Percentiles rank a stretch among this genome's conserved stretches.
phyloP scores from a whole-genome alignment of 1,284 basidiomycete genomes.

The Cerrena zonata region DNA sequence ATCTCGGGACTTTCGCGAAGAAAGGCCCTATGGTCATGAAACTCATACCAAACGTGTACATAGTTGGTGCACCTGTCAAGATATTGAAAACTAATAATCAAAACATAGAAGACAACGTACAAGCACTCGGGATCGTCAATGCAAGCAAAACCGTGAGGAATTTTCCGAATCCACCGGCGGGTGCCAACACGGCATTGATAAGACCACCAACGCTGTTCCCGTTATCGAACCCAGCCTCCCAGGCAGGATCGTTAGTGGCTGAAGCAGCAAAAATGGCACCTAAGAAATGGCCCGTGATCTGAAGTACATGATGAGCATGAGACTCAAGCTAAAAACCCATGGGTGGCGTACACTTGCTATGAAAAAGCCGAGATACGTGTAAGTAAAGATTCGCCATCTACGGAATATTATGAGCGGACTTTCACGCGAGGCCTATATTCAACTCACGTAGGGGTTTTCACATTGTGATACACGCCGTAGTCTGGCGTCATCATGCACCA shows the following conservation, averaged over 20 bases:
- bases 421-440: neutral
- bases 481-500: slow-evolving; percentile 52
- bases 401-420: neutral
- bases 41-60: slow-evolving; percentile 74
- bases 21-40: slow-evolving; percentile 62
- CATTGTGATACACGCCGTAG: slow-evolving; percentile 54
- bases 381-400: slow-evolving; percentile 52
- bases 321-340: neutral
- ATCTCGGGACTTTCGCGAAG: slow-evolving; percentile 60
- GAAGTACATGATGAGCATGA: slow-evolving; percentile 3
- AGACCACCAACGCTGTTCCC: slow-evolving; percentile 53
- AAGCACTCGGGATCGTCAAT: slow-evolving; percentile 47
- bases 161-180: slow-evolving; percentile 48
- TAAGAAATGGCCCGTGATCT: slow-evolving; percentile 57
- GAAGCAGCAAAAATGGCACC: slow-evolving; percentile 65
- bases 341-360: slow-evolving; percentile 41
- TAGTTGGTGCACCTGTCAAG: slow-evolving; percentile 48
- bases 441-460: slow-evolving; percentile 41
- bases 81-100: no score
- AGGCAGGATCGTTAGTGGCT: slow-evolving; percentile 48
- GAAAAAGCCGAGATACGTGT: slow-evolving; percentile 63
- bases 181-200: slow-evolving; percentile 38
- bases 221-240: slow-evolving; percentile 51
- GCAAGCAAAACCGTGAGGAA: slow-evolving; percentile 57
- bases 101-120: slow-evolving; percentile 22